phyloP scores from a whole-genome alignment of 176 grass and related monocot species.

The Bromus sterilis region DNA sequence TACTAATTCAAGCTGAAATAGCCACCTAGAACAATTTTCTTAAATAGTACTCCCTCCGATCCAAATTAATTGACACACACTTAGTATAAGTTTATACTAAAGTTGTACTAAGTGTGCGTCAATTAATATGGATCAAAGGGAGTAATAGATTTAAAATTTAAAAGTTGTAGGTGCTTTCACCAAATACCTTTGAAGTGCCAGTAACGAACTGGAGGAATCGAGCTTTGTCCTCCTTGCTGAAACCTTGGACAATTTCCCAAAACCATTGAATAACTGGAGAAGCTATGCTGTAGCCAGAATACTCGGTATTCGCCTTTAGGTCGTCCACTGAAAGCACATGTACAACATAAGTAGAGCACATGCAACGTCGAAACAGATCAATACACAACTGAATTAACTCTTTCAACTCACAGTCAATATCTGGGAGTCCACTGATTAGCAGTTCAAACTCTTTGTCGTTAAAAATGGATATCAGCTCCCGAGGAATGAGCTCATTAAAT shows the following conservation, averaged over 20 bases:
- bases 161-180: neutral
- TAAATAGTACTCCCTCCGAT: too few species aligned
- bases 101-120: too few species aligned
- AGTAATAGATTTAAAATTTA: neutral
- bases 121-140: too few species aligned
- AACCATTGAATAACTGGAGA: constrained; percentile 98
- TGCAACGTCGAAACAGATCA: neutral
- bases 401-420: constrained; percentile 87
- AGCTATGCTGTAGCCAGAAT: constrained; percentile 94
- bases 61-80: too few species aligned
- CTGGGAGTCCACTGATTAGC: constrained; percentile 92
- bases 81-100: too few species aligned
- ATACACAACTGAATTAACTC: neutral
- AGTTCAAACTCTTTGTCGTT: constrained; percentile 99
- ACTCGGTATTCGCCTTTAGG: constrained; percentile 91
- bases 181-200: constrained; percentile 93
- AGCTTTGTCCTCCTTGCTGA: constrained; percentile 99
- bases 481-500: constrained; percentile 80
- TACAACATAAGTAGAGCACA: constrained; percentile 5
- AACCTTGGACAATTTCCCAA: constrained; percentile 92
- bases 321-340: constrained; percentile 74
- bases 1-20: too few species aligned
- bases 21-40: neutral
- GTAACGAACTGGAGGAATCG: constrained; percentile 97
- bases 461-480: constrained; percentile 89